Evolutionary conservation across 192 early-diverging fungal genomes (phyloP), one percentile per base, ranked within the genome.

Genomic region (Backusella circina): DNA sequence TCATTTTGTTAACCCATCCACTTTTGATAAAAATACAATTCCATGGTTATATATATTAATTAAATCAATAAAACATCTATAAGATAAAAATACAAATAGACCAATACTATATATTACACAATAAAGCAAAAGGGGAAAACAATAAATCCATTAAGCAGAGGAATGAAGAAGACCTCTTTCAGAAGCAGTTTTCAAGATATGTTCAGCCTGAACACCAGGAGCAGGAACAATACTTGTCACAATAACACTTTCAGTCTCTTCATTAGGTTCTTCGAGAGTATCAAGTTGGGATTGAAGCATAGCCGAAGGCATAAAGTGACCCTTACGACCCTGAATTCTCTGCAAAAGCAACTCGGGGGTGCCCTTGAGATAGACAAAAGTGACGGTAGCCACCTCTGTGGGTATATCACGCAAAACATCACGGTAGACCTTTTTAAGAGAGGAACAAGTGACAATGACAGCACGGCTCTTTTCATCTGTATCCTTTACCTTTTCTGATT

Each of bases 251-350:
- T 79, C 82, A 5, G 57, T 54, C 3, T 44, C 57, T 35, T 71
- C 41, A 16, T 80, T 47, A 2, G 87, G 87, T 67, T 83, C 81
- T 75, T 93, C 92, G 35, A 93, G 77, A 6, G 87, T 85, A 32
- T 80, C 83, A 65, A 91, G 80, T 82, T 93, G 92, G 30, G 88
- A 88, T 28, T 89, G 82, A 35, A 93, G 74, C 65, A 92, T 85
- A 37, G 16, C 10, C 0, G 80, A 67, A 23, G 83, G 66, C 72
- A 91, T 86, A 61, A 90, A 93, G 44, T 93, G 92, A 7, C 74
- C 76, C 28, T 75, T 54, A 0, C 92, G 83, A 33, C n/a, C n/a
- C n/a, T 18, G 26, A 41, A 92, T 78, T 35, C 92, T 82, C 31
- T 74, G 30, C 5, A 57, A 54, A 13, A 93, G 77, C 51, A 86